Evolutionary conservation across 2,329 filamentous ascomycete genomes (phyloP), one percentile per base, ranked within the genome.

Genomic region (Fusarium heterosporum): DNA sequence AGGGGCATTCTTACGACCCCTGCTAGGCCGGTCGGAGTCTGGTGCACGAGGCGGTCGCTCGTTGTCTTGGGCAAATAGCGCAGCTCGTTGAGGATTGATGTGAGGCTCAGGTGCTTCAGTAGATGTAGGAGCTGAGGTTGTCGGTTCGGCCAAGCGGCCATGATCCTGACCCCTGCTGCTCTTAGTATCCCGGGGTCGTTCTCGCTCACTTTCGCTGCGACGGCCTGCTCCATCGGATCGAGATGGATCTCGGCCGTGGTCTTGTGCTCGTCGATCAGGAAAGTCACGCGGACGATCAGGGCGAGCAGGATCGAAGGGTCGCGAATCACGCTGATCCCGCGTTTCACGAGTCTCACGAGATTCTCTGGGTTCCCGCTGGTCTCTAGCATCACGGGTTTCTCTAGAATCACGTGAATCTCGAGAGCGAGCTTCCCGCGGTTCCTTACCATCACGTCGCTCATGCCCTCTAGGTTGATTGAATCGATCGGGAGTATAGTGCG

Each of bases 51-150:
- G 32, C 29, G 67, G 32, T 28, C 73, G 69, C 22, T 76, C 73
- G 29, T 65, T 54, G 19, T 80, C 77, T 60, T 80, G 69, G 1
- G 78, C 78, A 50, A 86, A 81, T 7, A 85, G 75, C 10, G 84
- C 81, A 29, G 85, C 84, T 56, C 86, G 81, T 50, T 86, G 84
- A 2, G 86, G 85, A 61, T 87, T 87, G 69, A 87, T 84, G 10
- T 78, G 77, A 9, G 84, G 83, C 12, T 84, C 85, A 17, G 77
- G 73, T 6, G 69, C 42, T 6, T 75, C 72, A 6, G 64, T 68
- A 14, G 65, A 59, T 0, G 54, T 47, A 3, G 76, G 52, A 29
- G 75, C 41, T 14, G 72, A 61, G n/a, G 72, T 64, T 17, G 74
- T 57, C 4, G 70, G 59, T 10, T 80, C 74, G 32, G 71, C 73